Percentiles rank a stretch among this genome's conserved stretches.
Evolutionary conservation across 2,329 filamentous ascomycete species (phyloP).

Genomic region (Colletotrichum viniferum): DNA sequence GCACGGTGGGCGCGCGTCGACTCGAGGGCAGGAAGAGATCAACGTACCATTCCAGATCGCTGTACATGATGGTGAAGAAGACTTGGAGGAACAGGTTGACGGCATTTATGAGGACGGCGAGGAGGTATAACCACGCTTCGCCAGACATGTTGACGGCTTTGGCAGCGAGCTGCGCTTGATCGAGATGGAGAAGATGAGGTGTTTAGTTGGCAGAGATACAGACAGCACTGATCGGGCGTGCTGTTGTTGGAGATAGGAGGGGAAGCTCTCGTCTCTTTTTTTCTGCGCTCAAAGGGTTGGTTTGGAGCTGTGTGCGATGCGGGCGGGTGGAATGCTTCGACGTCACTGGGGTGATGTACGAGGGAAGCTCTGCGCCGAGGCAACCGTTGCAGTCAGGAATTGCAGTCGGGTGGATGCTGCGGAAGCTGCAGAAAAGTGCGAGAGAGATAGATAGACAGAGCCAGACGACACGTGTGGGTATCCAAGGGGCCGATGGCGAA

Average conservation of each 20-base stretch:
- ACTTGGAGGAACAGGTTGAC: conserved; percentile 99
- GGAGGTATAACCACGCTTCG: conserved; percentile 97
- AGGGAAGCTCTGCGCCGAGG: conserved; percentile 4
- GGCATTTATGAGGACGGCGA: conserved; percentile 98
- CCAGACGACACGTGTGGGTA: conserved; percentile 7
- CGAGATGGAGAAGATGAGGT: neutral
- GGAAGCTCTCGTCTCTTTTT: neutral
- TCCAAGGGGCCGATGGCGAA: neutral
- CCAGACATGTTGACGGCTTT: conserved; percentile 74
- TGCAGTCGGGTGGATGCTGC: neutral
- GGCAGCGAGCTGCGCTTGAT: conserved; percentile 4
- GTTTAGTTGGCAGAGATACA: neutral
- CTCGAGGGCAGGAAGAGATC: neutral
- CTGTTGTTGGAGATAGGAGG: conserved; percentile 3
- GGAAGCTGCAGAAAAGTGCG: neutral
- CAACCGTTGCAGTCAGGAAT: neutral
- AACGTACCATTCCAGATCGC: conserved; percentile 95
- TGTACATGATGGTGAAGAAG: conserved; percentile 99
- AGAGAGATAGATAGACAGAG: neutral
- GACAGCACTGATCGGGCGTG: neutral
- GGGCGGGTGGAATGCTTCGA: conserved; percentile 16
- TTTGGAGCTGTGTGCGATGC: conserved; percentile 10
- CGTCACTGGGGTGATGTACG: conserved; percentile 20
- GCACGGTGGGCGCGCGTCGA: neutral
- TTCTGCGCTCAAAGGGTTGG: neutral